Base-by-base conservation (phyloP, 768 basidiomycete species). In the Pilatotrama ljubarskyi region DNA sequence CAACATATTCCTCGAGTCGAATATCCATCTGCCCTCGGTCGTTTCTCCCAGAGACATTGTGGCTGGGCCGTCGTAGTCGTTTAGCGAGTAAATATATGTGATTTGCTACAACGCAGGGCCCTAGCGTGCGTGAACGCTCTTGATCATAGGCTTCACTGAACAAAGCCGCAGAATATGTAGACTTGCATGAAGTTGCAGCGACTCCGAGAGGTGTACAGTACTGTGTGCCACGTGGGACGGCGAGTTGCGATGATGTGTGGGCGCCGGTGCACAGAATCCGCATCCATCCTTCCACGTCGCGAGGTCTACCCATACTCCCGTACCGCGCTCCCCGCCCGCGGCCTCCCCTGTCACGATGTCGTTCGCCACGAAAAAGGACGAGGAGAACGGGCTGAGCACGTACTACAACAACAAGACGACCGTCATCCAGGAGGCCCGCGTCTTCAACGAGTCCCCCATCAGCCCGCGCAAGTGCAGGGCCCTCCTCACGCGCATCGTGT, bases 381-480 rank as follows among this genome's bases (percentile, higher is more conserved):
- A 98, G 70, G 95, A 97, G 79, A 87, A 83, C 74, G 89, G 92
- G 54, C 85, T 97, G 68, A 93, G 91, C 80, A 84, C 88, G 52
- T 95, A 91, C 75, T 91, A 93, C 74, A 93, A 93, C 78, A 96
- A 98, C 82, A 98, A 98, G 76, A 95, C 93, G 20, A 97, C 96
- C 0, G 90, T 98, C 65, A 91, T 98, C 66, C 97, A 98, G 75
- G 97, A 99, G 75, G 95, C 97, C 60, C 87, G 97, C 66, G 91
- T 95, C 59, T 99, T 99, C 87, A 98, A 99, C 77, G 96, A 98
- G 72, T 97, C 96, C 17, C 97, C 97, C 60, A 95, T 99, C 77
- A 96, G 93, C 72, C 96, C 96, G 18, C 83, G 95, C 72, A 97
- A 95, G 79, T 98, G 96, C 77, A 86, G 96, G 73, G 90, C 95